Evolutionary conservation across 352 stramenopile genomes (phyloP), one percentile per base, ranked within the genome.

Genomic region (Pythium chondricola): DNA sequence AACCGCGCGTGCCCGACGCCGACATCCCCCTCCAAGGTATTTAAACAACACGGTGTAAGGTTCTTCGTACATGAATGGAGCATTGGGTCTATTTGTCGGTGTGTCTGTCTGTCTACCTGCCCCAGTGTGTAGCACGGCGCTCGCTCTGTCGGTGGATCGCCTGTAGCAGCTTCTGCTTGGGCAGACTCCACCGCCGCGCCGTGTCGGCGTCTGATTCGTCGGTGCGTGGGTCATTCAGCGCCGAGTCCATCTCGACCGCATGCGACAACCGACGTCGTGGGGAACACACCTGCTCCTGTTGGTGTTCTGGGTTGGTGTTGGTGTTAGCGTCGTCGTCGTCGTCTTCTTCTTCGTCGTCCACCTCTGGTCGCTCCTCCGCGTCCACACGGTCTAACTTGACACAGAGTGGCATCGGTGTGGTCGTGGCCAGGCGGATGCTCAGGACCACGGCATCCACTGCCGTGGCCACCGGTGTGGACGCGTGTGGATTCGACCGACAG

Each of bases 1-100:
- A 2, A 49, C 61, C 24, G 40, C 29, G 17, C 63, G 54, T n/a
- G 46, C 52, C 54, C 11, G 63, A 38, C 2, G 59, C 50, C n/a
- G 69, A 85, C 24, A 63, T 86, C 40, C 79, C 79, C 6, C 43
- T 90, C 18, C 77, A 88, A 56, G 75, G 73, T 63, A 86, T 89
- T 74, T 89, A 88, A 69, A 60, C 16, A n/a, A n/a, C n/a, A n/a
- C n/a, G n/a, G n/a, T n/a, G n/a, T n/a, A n/a, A n/a, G n/a, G n/a
- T n/a, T n/a, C n/a, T n/a, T n/a, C n/a, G n/a, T n/a, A n/a, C n/a
- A n/a, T n/a, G n/a, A n/a, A n/a, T n/a, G n/a, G n/a, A n/a, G n/a
- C n/a, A n/a, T 35, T 53, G n/a, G 2, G 7, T 30, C 39, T 20
- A n/a, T n/a, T n/a, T n/a, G n/a, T n/a, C n/a, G 20, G 21, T 45